phyloP scores from a whole-genome alignment of 1,284 basidiomycete species.

The Moesziomyces antarcticus region DNA sequence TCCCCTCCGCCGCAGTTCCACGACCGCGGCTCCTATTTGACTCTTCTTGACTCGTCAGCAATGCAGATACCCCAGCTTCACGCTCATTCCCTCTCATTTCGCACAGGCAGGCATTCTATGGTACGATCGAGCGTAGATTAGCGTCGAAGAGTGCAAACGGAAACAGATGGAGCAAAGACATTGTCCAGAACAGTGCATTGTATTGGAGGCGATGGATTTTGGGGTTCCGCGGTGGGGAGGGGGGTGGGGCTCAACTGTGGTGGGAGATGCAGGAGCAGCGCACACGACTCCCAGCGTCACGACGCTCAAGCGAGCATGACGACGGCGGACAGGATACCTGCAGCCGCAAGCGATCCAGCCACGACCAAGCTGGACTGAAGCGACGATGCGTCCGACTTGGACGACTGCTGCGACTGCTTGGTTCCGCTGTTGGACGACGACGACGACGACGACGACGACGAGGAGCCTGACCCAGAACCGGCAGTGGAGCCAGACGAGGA shows the following conservation, averaged over 20 bases:
- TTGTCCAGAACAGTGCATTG: background rate
- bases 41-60: background rate
- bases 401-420: conserved; percentile 3
- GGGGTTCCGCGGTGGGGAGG: too few species aligned
- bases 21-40: background rate
- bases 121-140: too few species aligned
- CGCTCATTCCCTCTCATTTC: too few species aligned
- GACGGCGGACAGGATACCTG: conserved; percentile 14
- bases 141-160: too few species aligned
- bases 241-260: background rate
- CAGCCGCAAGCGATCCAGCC: conserved; percentile 9
- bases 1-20: background rate
- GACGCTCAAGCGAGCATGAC: conserved; percentile 23
- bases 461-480: conserved; percentile 3
- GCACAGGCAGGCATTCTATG: background rate
- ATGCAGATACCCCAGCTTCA: background rate
- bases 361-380: conserved; percentile 3
- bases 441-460: background rate
- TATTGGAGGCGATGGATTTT: background rate
- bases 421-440: background rate
- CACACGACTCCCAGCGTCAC: background rate
- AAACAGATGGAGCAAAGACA: background rate
- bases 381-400: conserved; percentile 1
- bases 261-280: background rate
- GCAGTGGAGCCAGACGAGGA: background rate